Evolutionary conservation across 768 basidiomycete genomes (phyloP), one percentile per base, ranked within the genome.

Genomic region (Hericium alpestre): DNA sequence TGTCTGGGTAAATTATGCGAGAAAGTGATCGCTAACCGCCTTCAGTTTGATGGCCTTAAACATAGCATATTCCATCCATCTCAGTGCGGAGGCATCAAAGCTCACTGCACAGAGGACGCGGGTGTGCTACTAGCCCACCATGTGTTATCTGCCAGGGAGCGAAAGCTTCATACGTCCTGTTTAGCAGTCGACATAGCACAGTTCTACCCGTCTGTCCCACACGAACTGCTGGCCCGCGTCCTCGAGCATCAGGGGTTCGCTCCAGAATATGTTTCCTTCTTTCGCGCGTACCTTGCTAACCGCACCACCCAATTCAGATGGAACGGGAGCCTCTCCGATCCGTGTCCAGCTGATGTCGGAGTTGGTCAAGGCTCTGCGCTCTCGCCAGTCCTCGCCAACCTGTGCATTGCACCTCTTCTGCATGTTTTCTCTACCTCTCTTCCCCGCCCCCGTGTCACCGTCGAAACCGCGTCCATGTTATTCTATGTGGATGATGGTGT

Each of bases 201-300:
- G 37, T 64, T 64, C 56, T 66, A 56, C 57, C 62, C 62, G 0
- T 64, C 63, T 1, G 41, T 64, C n/a, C 53, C 61, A 18, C 61
- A 65, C 50, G 58, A 53, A 1, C 18, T 60, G 1, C 37, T 63
- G 51, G 6, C 23, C 23, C 16, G 7, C 6, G 60, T 60, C 16
- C 43, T 63, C 23, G 12, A 46, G 9, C 39, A 50, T 8, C 59
- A 57, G 23, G 62, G 62, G 37, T 65, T 63, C 38, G 4, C 50
- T 8, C 32, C 27, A 0, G n/a, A 10, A 9, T 43, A 23, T 63
- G 6, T 59, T n/a, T 1, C 15, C 13, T 63, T 58, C 51, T 56
- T 63, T 16, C 2, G 16, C 54, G 18, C 23, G 4, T 65, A 62
- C 52, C 61, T 65, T 0, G 13, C 10, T 0, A 57, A 51, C 0